Percentiles rank a stretch among this genome's conserved stretches.
Evolutionary conservation across 2,329 filamentous ascomycete genomes (phyloP).

Genomic region (Pestalotiopsis sp.): DNA sequence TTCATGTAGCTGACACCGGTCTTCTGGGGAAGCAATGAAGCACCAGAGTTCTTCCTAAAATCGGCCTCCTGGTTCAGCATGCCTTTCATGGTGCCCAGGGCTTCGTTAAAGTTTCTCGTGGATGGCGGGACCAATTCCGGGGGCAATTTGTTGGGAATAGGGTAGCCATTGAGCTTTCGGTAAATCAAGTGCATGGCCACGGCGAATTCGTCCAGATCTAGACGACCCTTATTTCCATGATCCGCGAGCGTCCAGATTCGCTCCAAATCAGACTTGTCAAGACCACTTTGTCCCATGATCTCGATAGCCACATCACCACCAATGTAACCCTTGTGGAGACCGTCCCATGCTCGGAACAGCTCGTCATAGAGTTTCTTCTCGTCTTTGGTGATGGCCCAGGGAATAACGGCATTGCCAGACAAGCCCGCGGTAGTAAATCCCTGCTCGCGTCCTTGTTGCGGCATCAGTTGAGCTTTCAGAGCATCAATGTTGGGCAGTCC

Average conservation of each 20-base stretch:
- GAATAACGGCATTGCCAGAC: slow-evolving; percentile 91
- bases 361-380: slow-evolving; percentile 97
- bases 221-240: slow-evolving; percentile 87
- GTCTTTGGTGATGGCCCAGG: slow-evolving; percentile 98
- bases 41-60: slow-evolving; percentile 83
- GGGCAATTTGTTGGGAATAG: slow-evolving; percentile 82
- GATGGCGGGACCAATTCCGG: slow-evolving; percentile 94
- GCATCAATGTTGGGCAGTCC: slow-evolving; percentile 94
- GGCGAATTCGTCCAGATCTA: slow-evolving; percentile 96
- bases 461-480: slow-evolving; percentile 94
- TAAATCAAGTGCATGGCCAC: slow-evolving; percentile 99
- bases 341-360: slow-evolving; percentile 96
- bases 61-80: slow-evolving; percentile 90
- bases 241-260: slow-evolving; percentile 94
- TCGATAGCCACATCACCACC: slow-evolving; percentile 92
- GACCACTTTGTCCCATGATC: slow-evolving; percentile 93
- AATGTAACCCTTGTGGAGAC: slow-evolving; percentile 89
- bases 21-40: slow-evolving; percentile 88
- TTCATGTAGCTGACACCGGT: slow-evolving; percentile 99
- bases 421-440: slow-evolving; percentile 85
- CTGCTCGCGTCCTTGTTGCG: slow-evolving; percentile 86
- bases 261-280: slow-evolving; percentile 89
- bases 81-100: slow-evolving; percentile 90
- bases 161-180: slow-evolving; percentile 93
- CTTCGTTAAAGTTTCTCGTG: slow-evolving; percentile 88